Percentiles rank a stretch among this genome's conserved stretches.
phyloP scores from a whole-genome alignment of 768 basidiomycete genomes.

The Exidia glandulosa region DNA sequence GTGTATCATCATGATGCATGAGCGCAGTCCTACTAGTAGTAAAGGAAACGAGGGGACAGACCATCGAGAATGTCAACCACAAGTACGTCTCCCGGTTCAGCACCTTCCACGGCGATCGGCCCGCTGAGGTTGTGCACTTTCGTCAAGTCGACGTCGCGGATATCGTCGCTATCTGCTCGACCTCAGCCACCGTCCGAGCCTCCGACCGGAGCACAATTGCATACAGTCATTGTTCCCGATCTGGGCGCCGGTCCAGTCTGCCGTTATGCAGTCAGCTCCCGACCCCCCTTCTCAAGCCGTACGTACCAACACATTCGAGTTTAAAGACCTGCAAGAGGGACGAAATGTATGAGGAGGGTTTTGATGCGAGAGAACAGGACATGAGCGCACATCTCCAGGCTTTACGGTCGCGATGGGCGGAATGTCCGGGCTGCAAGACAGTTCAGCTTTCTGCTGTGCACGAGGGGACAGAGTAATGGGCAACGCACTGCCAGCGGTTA shows the following conservation, averaged over 20 bases:
- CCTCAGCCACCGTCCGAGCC: neutral
- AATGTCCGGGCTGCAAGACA: conserved; percentile 43
- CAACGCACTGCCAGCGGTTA: conserved; percentile 63
- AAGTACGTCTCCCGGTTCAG: conserved; percentile 69
- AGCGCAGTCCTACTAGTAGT: neutral
- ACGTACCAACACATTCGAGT: conserved; percentile 50
- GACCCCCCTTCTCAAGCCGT: neutral
- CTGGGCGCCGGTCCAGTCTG: conserved; percentile 73
- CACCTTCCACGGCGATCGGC: conserved; percentile 62
- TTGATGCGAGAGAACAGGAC: neutral
- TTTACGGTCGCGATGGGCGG: conserved; percentile 52
- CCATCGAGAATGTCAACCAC: conserved; percentile 74
- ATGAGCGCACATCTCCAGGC: conserved; percentile 38
- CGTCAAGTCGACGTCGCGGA: conserved; percentile 52
- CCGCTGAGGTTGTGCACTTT: conserved; percentile 69
- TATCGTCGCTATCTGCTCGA: conserved; percentile 50
- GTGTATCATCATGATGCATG: neutral
- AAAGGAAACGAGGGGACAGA: conserved; percentile 15
- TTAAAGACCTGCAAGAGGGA: conserved; percentile 44
- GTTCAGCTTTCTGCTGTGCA: no score
- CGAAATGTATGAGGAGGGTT: neutral
- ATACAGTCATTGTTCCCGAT: conserved; percentile 65
- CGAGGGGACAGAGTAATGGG: neutral
- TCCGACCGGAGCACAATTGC: conserved; percentile 10
- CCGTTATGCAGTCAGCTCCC: neutral